phyloP scores from a whole-genome alignment of 1,284 basidiomycete species.

The Ceratobasidium papillatum region DNA sequence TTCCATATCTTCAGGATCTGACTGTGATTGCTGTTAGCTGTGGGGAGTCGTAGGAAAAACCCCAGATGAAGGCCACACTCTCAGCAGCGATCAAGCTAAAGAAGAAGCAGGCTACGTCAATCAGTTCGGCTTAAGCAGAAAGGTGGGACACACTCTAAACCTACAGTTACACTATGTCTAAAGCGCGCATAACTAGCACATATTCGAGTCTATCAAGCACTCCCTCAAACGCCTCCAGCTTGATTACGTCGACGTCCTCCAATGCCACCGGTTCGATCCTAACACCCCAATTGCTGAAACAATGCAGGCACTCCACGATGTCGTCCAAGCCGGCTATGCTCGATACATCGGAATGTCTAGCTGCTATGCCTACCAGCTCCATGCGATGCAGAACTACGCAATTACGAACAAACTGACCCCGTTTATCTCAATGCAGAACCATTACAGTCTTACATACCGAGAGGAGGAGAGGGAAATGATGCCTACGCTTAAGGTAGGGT shows the following conservation, averaged over 20 bases:
- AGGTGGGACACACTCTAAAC: constrained; percentile 43
- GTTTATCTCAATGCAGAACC: constrained; percentile 58
- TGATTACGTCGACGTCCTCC: constrained; percentile 53
- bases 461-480: constrained; percentile 52
- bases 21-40: constrained; percentile 46
- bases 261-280: constrained; percentile 55
- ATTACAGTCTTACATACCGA: constrained; percentile 46
- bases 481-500: constrained; percentile 44
- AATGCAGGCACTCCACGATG: no score
- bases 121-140: constrained; percentile 52
- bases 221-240: no score
- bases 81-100: constrained; percentile 9
- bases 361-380: constrained; percentile 47
- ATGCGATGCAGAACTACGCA: constrained; percentile 51
- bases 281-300: constrained; percentile 56
- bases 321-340: constrained; percentile 54
- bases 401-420: constrained; percentile 53
- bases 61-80: not conserved
- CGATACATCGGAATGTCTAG: constrained; percentile 57
- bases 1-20: constrained; percentile 25
- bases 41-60: constrained; percentile 39
- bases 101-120: constrained; percentile 51
- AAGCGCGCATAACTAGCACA: constrained; percentile 47
- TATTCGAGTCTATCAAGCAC: constrained; percentile 46
- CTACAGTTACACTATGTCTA: no score